phyloP scores from a whole-genome alignment of 1,284 basidiomycete genomes.

The Ceratobasidium papillatum region DNA sequence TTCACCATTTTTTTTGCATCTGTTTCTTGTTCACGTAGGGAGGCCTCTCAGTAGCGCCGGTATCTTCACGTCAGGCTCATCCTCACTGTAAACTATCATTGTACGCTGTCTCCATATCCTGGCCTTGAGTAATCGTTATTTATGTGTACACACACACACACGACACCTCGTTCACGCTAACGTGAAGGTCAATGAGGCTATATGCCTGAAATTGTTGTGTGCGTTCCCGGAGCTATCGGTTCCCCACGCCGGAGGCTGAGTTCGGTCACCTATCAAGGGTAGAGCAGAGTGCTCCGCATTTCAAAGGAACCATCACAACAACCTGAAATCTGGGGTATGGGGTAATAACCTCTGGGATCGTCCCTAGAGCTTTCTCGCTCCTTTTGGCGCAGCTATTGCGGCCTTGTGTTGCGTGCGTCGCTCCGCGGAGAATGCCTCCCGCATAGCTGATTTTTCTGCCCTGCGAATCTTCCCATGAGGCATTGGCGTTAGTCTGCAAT shows the following conservation, averaged over 20 bases:
- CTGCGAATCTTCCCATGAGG: constrained; percentile 58
- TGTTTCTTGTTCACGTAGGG: constrained; percentile 6
- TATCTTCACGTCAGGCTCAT: constrained; percentile 31
- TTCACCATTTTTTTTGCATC: constrained; percentile 13
- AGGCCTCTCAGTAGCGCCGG: constrained; percentile 19
- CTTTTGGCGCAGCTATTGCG: constrained; percentile 58
- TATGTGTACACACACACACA: constrained; percentile 11
- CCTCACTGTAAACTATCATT: constrained; percentile 38
- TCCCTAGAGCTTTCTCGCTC: constrained; percentile 36
- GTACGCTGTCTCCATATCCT: constrained; percentile 29
- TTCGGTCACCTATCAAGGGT: constrained; percentile 35
- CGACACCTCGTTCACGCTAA: background rate
- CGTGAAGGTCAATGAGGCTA: background rate
- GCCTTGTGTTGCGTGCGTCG: constrained; percentile 73
- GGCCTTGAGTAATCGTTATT: constrained; percentile 27
- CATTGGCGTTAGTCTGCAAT: constrained; percentile 12
- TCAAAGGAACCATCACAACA: constrained; percentile 16
- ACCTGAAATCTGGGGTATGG: constrained; percentile 35
- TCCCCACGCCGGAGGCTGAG: constrained; percentile 32
- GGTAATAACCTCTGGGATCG: constrained; percentile 25
- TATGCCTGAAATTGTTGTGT: constrained; percentile 1
- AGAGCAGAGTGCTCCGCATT: background rate
- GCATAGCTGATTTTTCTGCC: constrained; percentile 81
- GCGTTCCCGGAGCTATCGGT: constrained; percentile 34
- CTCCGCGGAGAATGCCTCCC: constrained; percentile 79